phyloP scores from a whole-genome alignment of 306 rosid species.

The Arachis hypogaea region DNA sequence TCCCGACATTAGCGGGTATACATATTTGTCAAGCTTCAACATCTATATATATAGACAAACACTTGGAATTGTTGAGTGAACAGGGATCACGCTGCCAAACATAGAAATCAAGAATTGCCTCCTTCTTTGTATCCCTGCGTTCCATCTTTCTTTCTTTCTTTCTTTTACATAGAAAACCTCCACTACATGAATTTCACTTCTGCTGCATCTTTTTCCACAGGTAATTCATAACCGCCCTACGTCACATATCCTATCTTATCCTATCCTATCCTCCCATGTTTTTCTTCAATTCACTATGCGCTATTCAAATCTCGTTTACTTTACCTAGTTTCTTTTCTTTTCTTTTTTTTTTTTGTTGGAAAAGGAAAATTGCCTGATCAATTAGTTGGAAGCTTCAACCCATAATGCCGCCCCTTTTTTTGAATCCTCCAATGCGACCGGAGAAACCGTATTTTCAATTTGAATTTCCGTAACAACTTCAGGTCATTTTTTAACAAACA shows the following conservation, averaged over 20 bases:
- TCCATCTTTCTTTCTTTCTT: slow-evolving; percentile 11
- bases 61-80: neutral
- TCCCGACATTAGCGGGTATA: slow-evolving; percentile 23
- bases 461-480: neutral
- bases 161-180: slow-evolving; percentile 24
- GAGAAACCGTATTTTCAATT: neutral
- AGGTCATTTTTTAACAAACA: neutral
- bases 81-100: slow-evolving; percentile 6
- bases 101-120: slow-evolving; percentile 14
- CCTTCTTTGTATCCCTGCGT: slow-evolving; percentile 3
- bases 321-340: too few species aligned
- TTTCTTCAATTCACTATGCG: neutral
- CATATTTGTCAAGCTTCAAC: neutral
- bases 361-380: neutral
- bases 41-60: too few species aligned
- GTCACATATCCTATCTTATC: neutral
- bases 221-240: slow-evolving; percentile 16
- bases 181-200: slow-evolving; percentile 27
- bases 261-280: too few species aligned
- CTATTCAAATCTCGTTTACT: neutral
- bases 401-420: neutral
- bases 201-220: slow-evolving; percentile 18
- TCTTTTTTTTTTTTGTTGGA: neutral
- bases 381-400: neutral
- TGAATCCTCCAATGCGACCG: neutral